Conservation (phyloP, 345 rosid genomes). For the Lepidium didymum region DNA sequence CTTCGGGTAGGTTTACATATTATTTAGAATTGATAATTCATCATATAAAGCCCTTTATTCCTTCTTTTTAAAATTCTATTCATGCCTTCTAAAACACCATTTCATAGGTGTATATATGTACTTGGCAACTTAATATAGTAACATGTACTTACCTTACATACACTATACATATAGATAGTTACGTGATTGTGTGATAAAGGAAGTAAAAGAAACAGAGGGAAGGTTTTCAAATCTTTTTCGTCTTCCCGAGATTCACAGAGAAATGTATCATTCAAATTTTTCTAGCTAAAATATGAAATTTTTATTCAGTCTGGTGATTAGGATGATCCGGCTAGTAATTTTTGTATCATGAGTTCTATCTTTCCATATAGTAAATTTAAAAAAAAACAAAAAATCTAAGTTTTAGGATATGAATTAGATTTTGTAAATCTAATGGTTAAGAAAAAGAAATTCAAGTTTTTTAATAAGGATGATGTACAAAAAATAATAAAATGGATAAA, state of each 20-base stretch:
- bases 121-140: neutral
- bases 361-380: too few species aligned
- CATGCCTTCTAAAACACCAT: neutral
- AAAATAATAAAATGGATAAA: neutral
- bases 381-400: too few species aligned
- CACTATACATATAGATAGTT: neutral
- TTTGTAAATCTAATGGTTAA: too few species aligned
- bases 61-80: neutral
- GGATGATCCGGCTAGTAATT: too few species aligned
- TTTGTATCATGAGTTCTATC: too few species aligned
- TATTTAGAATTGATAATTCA: neutral
- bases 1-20: constrained; percentile 36
- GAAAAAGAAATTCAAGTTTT: too few species aligned
- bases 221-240: neutral
- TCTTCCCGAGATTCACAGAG: neutral
- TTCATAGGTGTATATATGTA: neutral
- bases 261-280: neutral
- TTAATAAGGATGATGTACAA: too few species aligned
- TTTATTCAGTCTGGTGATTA: too few species aligned
- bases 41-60: neutral
- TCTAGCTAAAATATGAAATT: neutral
- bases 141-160: neutral
- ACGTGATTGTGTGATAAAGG: neutral
- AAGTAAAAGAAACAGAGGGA: neutral
- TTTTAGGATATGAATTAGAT: too few species aligned